Percentiles rank a stretch among this genome's conserved stretches.
These are phyloP conservation scores for Aspergillus luchuensis DNA, from an alignment of 2,329 filamentous ascomycete species.

Conservation along the genomic window DNA sequence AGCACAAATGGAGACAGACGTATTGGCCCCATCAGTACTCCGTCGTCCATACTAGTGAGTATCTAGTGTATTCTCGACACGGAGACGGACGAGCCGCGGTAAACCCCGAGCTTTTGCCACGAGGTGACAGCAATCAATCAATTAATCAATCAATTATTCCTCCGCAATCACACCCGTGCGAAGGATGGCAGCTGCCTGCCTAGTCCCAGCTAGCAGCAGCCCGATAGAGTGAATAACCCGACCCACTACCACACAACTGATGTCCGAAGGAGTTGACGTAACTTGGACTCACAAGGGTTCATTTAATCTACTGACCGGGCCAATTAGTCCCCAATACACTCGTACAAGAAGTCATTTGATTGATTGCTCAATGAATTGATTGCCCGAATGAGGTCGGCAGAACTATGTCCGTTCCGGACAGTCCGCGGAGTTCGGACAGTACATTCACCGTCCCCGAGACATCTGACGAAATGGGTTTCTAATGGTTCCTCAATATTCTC, in stretches of 20 bases:
- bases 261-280: background rate
- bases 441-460: background rate
- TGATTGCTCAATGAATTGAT: background rate
- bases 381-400: background rate
- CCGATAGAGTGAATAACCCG: background rate
- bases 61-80: background rate
- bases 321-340: background rate
- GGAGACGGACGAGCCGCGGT: background rate
- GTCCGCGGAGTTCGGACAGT: background rate
- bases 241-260: background rate
- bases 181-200: background rate
- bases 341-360: too few relatives aligned
- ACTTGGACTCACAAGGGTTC: background rate
- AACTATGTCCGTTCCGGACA: background rate
- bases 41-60: too few relatives aligned
- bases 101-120: background rate
- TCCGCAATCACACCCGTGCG: background rate
- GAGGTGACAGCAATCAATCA: background rate
- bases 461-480: background rate
- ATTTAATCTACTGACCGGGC: background rate
- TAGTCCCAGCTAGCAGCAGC: background rate
- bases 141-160: too few relatives aligned
- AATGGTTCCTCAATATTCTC: too few relatives aligned
- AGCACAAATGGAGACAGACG: background rate
- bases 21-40: too few relatives aligned